Base-by-base conservation (phyloP, 2,329 filamentous ascomycete species). In the Ramularia endophylla region DNA sequence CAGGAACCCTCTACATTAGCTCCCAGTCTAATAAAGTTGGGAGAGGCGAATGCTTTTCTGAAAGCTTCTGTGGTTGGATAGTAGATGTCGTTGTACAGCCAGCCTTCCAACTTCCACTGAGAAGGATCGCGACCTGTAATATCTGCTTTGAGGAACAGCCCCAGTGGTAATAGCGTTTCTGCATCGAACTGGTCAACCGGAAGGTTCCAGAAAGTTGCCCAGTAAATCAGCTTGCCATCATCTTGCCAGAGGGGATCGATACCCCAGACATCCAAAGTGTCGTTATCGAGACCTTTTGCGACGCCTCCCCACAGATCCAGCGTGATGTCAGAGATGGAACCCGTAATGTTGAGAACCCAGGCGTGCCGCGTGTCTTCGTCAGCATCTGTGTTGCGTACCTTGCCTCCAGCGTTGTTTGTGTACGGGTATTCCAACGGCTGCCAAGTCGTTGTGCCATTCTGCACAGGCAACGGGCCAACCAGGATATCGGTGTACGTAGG, bases 31-130 rank as follows among this genome's bases (percentile, higher is more conserved):
- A 66, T 63, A 45, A 77, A 74, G 4, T 57, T 62, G 3, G 63
- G 59, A 16, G 58, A 57, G 41, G 59, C 66, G 50, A 67, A 70
- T 2, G 72, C 72, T 0, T 41, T 50, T 25, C 70, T 59, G 55
- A 77, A 72, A 3, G 64, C 66, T 16, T 73, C 63, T 1, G 69
- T 71, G 4, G 69, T 69, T 22, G 65, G 55, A 50, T 78, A 80
- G 46, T 72, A 72, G n/a, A 72, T 55, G 32, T 69, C 68, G 42
- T 75, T 70, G 52, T 77, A 78, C 12, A 74, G 68, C 72, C 74
- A 78, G 2, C 70, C 71, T 13, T 66, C 61, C 0, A 75, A 54
- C 11, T 55, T 62, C 76, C 77, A 80, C 27, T 70, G 60, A 11
- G 64, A 61, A 7, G 71, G 67, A 44, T 78, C 69, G 5, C 71